A percentile compares a stretch with the other conserved stretches of the same genome.
Conservation (phyloP, 2,329 filamentous ascomycete species). For the Tricladium varicosporioides region DNA sequence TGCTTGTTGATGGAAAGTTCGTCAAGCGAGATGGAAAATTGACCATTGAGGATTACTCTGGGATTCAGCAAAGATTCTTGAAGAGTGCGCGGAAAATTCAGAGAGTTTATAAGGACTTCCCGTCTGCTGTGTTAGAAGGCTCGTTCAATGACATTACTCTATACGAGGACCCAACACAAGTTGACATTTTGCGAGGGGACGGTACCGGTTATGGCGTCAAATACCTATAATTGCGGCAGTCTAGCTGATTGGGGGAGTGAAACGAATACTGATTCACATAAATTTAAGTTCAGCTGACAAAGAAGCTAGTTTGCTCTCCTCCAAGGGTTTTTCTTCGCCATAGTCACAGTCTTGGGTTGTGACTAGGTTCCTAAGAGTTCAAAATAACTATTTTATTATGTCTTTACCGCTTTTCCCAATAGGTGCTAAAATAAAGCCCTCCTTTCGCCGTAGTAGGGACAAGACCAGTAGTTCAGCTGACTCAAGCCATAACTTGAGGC, state of each 20-base stretch:
- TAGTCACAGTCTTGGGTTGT: too few species aligned
- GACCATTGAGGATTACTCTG: constrained; percentile 14
- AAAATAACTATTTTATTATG: too few species aligned
- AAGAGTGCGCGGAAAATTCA: neutral
- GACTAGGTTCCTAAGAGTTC: too few species aligned
- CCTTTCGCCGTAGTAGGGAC: too few species aligned
- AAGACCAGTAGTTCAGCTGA: too few species aligned
- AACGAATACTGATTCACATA: too few species aligned
- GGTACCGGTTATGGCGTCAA: constrained; percentile 3
- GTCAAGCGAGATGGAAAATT: constrained; percentile 32
- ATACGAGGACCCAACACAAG: neutral
- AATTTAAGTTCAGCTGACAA: too few species aligned
- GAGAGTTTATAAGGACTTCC: neutral
- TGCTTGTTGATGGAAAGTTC: constrained; percentile 42
- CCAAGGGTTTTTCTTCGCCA: too few species aligned
- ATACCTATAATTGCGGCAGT: neutral
- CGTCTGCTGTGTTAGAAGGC: neutral
- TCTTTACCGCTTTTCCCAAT: too few species aligned
- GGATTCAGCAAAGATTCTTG: constrained; percentile 1
- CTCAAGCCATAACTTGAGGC: too few species aligned
- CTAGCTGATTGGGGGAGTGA: neutral
- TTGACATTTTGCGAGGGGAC: neutral
- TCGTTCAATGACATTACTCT: neutral
- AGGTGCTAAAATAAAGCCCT: too few species aligned
- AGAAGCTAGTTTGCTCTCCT: too few species aligned